A percentile compares a stretch with the other conserved stretches of the same genome.
Conservation (phyloP, 306 rosid species). For the Astragalus membranaceus region DNA sequence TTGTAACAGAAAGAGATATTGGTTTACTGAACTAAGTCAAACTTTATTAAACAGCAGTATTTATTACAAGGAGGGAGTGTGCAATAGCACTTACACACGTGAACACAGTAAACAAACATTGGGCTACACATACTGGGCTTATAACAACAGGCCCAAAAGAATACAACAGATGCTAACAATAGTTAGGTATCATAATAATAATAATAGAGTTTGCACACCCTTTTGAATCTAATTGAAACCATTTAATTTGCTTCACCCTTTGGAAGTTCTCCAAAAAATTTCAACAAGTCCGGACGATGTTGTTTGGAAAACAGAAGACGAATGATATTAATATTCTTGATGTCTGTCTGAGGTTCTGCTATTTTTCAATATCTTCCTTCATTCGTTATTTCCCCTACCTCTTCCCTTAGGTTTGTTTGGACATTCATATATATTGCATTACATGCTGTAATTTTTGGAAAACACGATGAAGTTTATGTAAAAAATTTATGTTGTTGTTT, state of each 20-base stretch:
- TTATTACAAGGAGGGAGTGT: too few species aligned
- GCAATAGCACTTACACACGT: too few species aligned
- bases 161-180: too few species aligned
- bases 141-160: too few species aligned
- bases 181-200: too few species aligned
- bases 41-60: too few species aligned
- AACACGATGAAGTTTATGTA: slow-evolving; percentile 31
- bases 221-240: slow-evolving; percentile 14
- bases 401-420: slow-evolving; percentile 27
- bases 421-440: slow-evolving; percentile 20
- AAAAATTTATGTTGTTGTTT: background rate
- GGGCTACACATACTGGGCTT: too few species aligned
- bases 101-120: too few species aligned
- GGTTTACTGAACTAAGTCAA: too few species aligned
- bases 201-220: too few species aligned
- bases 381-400: background rate
- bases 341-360: background rate
- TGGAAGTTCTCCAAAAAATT: slow-evolving; percentile 85
- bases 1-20: too few species aligned
- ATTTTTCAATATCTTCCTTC: slow-evolving; percentile 18
- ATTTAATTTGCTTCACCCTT: background rate
- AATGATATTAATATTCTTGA: slow-evolving; percentile 26
- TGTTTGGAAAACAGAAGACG: slow-evolving; percentile 95
- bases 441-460: slow-evolving; percentile 37
- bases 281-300: slow-evolving; percentile 76